Evolutionary conservation across 139 green algal species (phyloP).

Genomic region (Eudorina sp.): DNA sequence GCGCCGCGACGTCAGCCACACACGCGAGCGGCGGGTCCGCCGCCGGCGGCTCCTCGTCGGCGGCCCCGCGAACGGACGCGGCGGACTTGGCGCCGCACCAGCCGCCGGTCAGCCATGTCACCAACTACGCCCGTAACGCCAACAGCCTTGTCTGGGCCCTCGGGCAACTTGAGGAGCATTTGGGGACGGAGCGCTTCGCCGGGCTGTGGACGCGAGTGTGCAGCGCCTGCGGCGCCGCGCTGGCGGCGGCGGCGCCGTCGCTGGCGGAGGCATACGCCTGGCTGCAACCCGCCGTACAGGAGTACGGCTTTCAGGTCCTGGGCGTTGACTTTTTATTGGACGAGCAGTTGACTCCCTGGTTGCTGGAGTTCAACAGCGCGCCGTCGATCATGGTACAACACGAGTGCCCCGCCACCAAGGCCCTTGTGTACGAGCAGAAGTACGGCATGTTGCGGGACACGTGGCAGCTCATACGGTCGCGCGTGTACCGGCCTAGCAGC

Average conservation of each 20-base stretch:
- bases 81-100: not conserved
- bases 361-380: constrained; percentile 75
- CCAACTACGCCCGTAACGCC: constrained; percentile 71
- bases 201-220: constrained; percentile 51
- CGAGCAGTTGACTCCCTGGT: constrained; percentile 54
- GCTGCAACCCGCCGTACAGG: constrained; percentile 45
- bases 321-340: constrained; percentile 71
- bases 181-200: constrained; percentile 44
- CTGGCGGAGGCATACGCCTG: constrained; percentile 55
- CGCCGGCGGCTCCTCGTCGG: not conserved
- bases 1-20: not conserved
- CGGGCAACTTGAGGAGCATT: constrained; percentile 41
- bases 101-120: constrained; percentile 60
- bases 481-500: constrained; percentile 15
- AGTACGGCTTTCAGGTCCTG: constrained; percentile 72
- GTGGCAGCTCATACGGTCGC: constrained; percentile 40
- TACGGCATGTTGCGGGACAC: constrained; percentile 58
- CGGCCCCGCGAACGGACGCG: not conserved
- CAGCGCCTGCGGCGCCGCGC: constrained; percentile 7
- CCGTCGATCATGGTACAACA: constrained; percentile 70
- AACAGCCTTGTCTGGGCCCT: constrained; percentile 65
- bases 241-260: constrained; percentile 47
- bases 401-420: not conserved
- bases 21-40: not conserved
- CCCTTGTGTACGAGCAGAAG: constrained; percentile 56